A percentile compares a stretch with the other conserved stretches of the same genome.
Evolutionary conservation across 257 asterid species (phyloP).

Genomic region (Rauvolfia tetraphylla): DNA sequence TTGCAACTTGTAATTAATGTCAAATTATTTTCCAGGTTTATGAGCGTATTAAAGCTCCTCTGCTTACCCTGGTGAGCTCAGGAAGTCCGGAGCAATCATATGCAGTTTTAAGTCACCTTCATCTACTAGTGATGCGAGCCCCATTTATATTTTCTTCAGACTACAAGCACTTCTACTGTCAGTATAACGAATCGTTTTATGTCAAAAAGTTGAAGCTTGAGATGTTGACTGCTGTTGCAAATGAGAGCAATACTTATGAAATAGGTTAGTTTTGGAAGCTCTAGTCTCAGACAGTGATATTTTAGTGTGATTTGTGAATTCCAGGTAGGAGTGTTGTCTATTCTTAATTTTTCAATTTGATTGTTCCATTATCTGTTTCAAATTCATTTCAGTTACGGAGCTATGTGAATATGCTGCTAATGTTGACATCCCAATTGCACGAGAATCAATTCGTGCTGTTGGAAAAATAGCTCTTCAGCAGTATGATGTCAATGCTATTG

Average conservation of each 20-base stretch:
- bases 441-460: constrained; percentile 99
- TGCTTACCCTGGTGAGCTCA: constrained; percentile 95
- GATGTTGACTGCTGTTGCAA: constrained; percentile 98
- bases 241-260: constrained; percentile 97
- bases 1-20: not conserved
- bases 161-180: constrained; percentile 99
- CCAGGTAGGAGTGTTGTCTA: constrained; percentile 5
- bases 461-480: constrained; percentile 98
- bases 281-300: not conserved
- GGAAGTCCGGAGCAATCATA: constrained; percentile 98
- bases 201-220: constrained; percentile 97
- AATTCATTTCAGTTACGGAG: constrained; percentile 73
- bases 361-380: constrained; percentile 26
- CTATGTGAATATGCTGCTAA: constrained; percentile 99
- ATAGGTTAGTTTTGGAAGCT: constrained; percentile 51
- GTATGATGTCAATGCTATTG: constrained; percentile 98
- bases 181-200: constrained; percentile 94
- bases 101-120: constrained; percentile 95
- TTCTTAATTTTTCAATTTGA: constrained; percentile 11
- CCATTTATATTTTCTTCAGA: constrained; percentile 89
- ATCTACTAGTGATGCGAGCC: constrained; percentile 95
- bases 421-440: constrained; percentile 96
- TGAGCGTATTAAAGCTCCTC: constrained; percentile 98
- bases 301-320: constrained; percentile 10
- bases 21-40: constrained; percentile 57